Conservation (phyloP, 805 yeast genomes). For the Nakazawaea anatomiae region DNA sequence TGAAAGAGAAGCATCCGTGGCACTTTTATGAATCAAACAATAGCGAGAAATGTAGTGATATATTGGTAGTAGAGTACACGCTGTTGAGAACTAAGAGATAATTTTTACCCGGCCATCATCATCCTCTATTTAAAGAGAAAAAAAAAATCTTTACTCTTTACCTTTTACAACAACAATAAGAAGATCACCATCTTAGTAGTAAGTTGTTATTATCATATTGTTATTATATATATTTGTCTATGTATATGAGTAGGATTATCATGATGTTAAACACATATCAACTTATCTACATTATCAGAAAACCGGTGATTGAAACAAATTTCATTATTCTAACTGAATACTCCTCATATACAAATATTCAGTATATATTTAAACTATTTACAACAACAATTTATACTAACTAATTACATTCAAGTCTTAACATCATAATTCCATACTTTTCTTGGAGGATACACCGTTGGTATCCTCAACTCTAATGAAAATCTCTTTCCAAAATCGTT, state of each 20-base stretch:
- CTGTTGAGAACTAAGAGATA: too few relatives aligned
- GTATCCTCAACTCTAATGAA: slow-evolving; percentile 80
- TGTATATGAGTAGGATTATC: neutral
- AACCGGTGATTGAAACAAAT: neutral
- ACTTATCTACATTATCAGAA: slow-evolving; percentile 11
- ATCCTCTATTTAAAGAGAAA: too few relatives aligned
- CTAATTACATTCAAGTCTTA: neutral
- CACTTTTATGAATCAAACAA: too few relatives aligned
- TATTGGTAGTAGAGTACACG: too few relatives aligned
- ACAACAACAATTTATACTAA: neutral
- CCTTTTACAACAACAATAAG: too few relatives aligned
- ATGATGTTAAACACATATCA: slow-evolving; percentile 3
- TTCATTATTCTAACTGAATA: neutral
- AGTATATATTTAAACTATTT: neutral
- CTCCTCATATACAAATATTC: neutral
- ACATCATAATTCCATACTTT: slow-evolving; percentile 58
- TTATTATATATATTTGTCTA: neutral
- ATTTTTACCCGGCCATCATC: too few relatives aligned
- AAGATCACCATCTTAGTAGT: too few relatives aligned
- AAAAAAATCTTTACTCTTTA: too few relatives aligned
- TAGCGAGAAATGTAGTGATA: too few relatives aligned
- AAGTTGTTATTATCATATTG: too few relatives aligned
- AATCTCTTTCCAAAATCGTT: slow-evolving; percentile 50
- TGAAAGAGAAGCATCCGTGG: too few relatives aligned
- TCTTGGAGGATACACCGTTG: slow-evolving; percentile 85